Percentiles rank a stretch among this genome's conserved stretches.
Conservation (phyloP, 2,329 filamentous ascomycete genomes). For the Lachnellula suecica region DNA sequence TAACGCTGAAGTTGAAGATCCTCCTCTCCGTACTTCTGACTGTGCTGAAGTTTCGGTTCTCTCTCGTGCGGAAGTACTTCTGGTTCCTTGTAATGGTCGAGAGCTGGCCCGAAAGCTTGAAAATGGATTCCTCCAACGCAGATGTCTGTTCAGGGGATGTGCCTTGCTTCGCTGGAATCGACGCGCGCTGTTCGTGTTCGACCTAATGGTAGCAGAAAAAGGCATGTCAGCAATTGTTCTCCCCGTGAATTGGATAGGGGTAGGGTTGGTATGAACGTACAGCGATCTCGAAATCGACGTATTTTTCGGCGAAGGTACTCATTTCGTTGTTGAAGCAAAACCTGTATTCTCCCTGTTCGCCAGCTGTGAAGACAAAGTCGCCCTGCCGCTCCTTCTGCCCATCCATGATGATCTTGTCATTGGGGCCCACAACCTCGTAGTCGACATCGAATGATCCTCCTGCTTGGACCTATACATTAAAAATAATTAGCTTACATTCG, state of each 20-base stretch:
- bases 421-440: constrained; percentile 82
- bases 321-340: constrained; percentile 99
- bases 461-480: constrained; percentile 76
- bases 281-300: constrained; percentile 96
- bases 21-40: constrained; percentile 92
- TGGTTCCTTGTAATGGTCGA: constrained; percentile 96
- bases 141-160: constrained; percentile 86
- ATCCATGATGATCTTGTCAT: constrained; percentile 76
- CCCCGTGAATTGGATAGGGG: constrained; percentile 1
- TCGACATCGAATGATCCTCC: constrained; percentile 97
- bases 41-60: constrained; percentile 98
- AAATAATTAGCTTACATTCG: constrained; percentile 1
- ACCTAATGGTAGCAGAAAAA: constrained; percentile 53
- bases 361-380: constrained; percentile 96
- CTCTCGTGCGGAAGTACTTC: constrained; percentile 98
- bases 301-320: constrained; percentile 96
- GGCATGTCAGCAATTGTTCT: background rate
- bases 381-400: constrained; percentile 92
- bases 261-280: constrained; percentile 53
- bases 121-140: constrained; percentile 87
- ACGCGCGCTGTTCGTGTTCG: constrained; percentile 82
- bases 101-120: constrained; percentile 89
- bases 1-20: constrained; percentile 96
- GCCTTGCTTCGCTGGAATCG: constrained; percentile 85
- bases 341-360: constrained; percentile 81